These are phyloP conservation scores for Aspergillus sp. DNA, from an alignment of 2,329 filamentous ascomycete genomes.

Conservation along the genomic window DNA sequence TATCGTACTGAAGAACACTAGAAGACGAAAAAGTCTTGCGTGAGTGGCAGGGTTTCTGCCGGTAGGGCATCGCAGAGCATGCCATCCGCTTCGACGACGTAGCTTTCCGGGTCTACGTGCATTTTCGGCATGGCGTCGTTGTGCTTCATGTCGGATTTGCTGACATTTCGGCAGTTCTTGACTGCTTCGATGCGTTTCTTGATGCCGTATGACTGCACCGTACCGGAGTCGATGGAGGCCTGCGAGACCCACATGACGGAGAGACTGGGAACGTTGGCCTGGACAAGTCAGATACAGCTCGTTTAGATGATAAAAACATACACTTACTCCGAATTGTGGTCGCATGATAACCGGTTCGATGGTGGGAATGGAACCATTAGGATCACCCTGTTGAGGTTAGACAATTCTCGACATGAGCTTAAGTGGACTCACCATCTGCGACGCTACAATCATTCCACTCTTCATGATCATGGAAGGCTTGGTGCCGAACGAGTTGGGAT, in stretches of 20 bases:
- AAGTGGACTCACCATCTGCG: slow-evolving; percentile 69
- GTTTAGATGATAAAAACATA: neutral
- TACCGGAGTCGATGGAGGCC: slow-evolving; percentile 66
- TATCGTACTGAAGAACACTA: slow-evolving; percentile 1
- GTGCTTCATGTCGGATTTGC: slow-evolving; percentile 87
- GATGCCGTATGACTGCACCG: slow-evolving; percentile 70
- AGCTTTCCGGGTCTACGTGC: slow-evolving; percentile 88
- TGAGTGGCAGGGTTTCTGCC: slow-evolving; percentile 67
- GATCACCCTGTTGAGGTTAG: slow-evolving; percentile 60
- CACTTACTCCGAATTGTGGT: slow-evolving; percentile 72
- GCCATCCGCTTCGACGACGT: slow-evolving; percentile 82
- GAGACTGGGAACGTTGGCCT: slow-evolving; percentile 65
- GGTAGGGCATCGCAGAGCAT: slow-evolving; percentile 71
- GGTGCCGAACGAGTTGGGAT: slow-evolving; percentile 78
- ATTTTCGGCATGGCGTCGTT: slow-evolving; percentile 83
- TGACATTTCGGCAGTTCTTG: slow-evolving; percentile 68
- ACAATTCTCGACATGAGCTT: neutral
- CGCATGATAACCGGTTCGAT: slow-evolving; percentile 81
- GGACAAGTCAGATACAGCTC: neutral
- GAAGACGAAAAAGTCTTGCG: slow-evolving; percentile 53
- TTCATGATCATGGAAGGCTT: slow-evolving; percentile 83
- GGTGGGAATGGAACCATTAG: slow-evolving; percentile 82
- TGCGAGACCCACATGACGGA: slow-evolving; percentile 82
- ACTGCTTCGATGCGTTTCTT: slow-evolving; percentile 80
- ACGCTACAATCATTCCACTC: slow-evolving; percentile 78